Base-by-base conservation (phyloP, 306 rosid genomes). In the Prunus mongolica region DNA sequence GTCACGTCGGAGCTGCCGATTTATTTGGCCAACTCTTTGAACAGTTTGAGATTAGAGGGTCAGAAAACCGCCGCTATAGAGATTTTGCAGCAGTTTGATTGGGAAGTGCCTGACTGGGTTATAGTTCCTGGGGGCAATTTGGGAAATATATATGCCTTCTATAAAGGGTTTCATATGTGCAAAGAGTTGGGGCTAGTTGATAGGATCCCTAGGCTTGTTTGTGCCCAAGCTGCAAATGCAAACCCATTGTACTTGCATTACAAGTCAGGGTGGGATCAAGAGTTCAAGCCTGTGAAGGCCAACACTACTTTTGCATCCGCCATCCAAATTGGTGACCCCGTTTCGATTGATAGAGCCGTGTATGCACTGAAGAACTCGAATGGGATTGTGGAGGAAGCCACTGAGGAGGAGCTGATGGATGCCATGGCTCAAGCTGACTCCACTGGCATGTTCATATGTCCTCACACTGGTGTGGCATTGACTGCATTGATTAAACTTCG, bases 391-490 rank as follows among this genome's bases (percentile, higher is more conserved):
- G 97, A 90, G 93, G 97, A 93, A 81, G 97, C 97, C 0, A 90
- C 96, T 0, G 96, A 93, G 88, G 91, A 90, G 76, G 97, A 90
- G 57, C 75, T 93, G 82, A 93, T 93, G 97, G 96, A 93, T 65
- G 93, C 96, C 25, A 86, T 74, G 89, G 91, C 93, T 55, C 93
- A 90, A 61, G 97, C 96, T 0, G 97, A 93, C 71, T 84, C 90
- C 3, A 90, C 97, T 1, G 97, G 97, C 52, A 93, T 93, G 97
- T 93, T 93, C 58, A 89, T 89, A 6, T 93, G 97, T 28, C 97
- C 97, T 1, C 97, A 93, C 76, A 93, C 96, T n/a, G 97, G 97
- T 12, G 97, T 93, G 80, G 97, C 97, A 47, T 81, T 90, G 84
- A n/a, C 87, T 8, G 97, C 97, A 1, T 84, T 93, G 85, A 49